Percentiles rank a stretch among this genome's conserved stretches.
Conservation (phyloP, 116 monocot genomes). For the Cymodocea nodosa region DNA sequence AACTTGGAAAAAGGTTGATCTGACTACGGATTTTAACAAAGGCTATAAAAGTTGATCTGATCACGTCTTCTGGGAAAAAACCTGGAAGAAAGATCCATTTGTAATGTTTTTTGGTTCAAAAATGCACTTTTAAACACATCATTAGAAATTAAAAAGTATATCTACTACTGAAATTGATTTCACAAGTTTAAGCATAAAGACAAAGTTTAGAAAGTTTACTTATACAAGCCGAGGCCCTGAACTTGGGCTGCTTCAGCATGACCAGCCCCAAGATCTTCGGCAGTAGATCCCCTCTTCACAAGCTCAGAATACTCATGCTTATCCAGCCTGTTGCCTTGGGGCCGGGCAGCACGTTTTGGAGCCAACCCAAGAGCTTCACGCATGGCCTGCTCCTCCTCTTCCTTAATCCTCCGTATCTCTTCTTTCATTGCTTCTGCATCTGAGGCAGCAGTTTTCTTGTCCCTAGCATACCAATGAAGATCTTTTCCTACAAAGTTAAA, state of each 20-base stretch:
- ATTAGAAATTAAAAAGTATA: too few species aligned
- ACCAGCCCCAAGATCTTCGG: constrained; percentile 85
- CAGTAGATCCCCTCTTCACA: constrained; percentile 76
- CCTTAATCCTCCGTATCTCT: constrained; percentile 86
- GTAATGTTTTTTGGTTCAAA: too few species aligned
- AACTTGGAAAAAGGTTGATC: too few species aligned
- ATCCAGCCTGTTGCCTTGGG: constrained; percentile 70
- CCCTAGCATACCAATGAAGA: constrained; percentile 74
- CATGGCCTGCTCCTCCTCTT: constrained; percentile 95
- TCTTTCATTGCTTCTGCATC: constrained; percentile 55
- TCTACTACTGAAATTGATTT: background rate
- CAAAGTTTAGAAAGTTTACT: constrained; percentile 25
- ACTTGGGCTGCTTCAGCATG: constrained; percentile 98
- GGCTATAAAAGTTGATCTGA: too few species aligned
- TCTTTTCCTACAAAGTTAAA: constrained; percentile 57
- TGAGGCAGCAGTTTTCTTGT: constrained; percentile 40
- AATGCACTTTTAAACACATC: too few species aligned
- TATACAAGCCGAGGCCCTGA: constrained; percentile 92
- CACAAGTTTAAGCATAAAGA: background rate
- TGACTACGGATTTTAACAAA: too few species aligned
- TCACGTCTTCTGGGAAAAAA: too few species aligned
- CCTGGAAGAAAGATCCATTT: too few species aligned
- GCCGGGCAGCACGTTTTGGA: constrained; percentile 50
- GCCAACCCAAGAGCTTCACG: constrained; percentile 94
- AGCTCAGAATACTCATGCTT: constrained; percentile 95